Conservation (phyloP, 805 yeast genomes). For the Wickerhamiella occidentalis region DNA sequence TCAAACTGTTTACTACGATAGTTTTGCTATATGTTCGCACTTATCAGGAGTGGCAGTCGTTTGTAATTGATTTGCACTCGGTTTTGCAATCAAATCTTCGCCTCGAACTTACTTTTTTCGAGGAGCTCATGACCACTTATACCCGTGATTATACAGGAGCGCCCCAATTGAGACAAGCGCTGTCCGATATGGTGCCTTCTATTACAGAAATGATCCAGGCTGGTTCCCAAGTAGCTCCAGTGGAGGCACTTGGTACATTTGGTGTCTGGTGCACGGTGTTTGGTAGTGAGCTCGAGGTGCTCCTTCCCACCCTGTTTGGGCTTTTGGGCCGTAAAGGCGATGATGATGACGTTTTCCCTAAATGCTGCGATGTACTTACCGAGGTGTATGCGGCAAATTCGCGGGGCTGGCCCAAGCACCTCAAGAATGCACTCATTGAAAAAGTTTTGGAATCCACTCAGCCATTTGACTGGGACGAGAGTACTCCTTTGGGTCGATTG, state of each 20-base stretch:
- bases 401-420: slow-evolving; percentile 12
- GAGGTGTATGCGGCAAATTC: slow-evolving; percentile 15
- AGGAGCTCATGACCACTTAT: slow-evolving; percentile 24
- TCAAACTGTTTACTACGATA: slow-evolving; percentile 46
- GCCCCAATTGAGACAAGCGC: slow-evolving; percentile 13
- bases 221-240: background rate
- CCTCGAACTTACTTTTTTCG: slow-evolving; percentile 20
- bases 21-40: slow-evolving; percentile 37
- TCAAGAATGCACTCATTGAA: background rate
- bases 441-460: slow-evolving; percentile 2
- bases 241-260: slow-evolving; percentile 12
- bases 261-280: slow-evolving; percentile 17
- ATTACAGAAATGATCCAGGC: background rate
- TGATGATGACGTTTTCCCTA: slow-evolving; percentile 15
- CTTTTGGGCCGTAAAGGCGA: slow-evolving; percentile 9
- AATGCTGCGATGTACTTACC: slow-evolving; percentile 13
- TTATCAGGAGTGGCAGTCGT: slow-evolving; percentile 32
- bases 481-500: slow-evolving; percentile 16
- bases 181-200: slow-evolving; percentile 10
- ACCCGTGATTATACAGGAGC: slow-evolving; percentile 12
- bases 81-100: slow-evolving; percentile 13
- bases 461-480: slow-evolving; percentile 14
- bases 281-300: slow-evolving; percentile 13
- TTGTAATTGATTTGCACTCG: slow-evolving; percentile 16
- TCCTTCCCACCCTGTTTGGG: slow-evolving; percentile 2